Percentiles rank a stretch among this genome's conserved stretches.
These are phyloP conservation scores for Penicillium sumatraense DNA, from an alignment of 2,329 filamentous ascomycete species.

Conservation along the genomic window DNA sequence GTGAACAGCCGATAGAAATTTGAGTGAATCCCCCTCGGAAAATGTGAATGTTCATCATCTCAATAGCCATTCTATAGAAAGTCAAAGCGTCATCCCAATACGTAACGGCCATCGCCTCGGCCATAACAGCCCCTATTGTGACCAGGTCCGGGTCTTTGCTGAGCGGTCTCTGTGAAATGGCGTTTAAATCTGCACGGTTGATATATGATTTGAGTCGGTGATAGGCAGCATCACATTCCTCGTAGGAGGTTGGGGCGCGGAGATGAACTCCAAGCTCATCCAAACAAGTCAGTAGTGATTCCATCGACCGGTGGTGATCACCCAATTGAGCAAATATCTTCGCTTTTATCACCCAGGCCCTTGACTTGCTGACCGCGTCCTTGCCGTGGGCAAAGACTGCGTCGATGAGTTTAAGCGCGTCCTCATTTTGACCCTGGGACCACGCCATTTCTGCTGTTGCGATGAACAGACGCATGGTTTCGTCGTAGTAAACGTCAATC, in stretches of 20 bases:
- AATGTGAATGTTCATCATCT: constrained; percentile 61
- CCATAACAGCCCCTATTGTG: constrained; percentile 59
- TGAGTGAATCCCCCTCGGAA: constrained; percentile 61
- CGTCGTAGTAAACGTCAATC: constrained; percentile 80
- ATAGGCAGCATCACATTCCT: constrained; percentile 79
- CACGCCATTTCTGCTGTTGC: constrained; percentile 82
- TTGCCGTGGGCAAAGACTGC: constrained; percentile 72
- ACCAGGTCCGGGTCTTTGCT: constrained; percentile 49
- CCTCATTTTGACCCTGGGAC: constrained; percentile 72
- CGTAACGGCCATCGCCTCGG: constrained; percentile 61
- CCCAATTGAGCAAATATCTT: constrained; percentile 77
- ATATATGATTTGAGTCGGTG: constrained; percentile 65
- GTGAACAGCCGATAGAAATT: constrained; percentile 61
- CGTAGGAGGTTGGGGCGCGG: constrained; percentile 68
- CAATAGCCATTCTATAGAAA: constrained; percentile 64
- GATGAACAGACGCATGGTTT: constrained; percentile 79
- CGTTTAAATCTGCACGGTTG: constrained; percentile 58
- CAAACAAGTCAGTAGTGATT: constrained; percentile 72
- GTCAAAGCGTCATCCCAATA: constrained; percentile 65
- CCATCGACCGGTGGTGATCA: constrained; percentile 70
- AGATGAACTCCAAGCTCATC: constrained; percentile 70
- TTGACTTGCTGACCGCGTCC: constrained; percentile 77
- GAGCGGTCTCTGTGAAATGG: constrained; percentile 43
- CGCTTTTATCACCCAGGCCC: constrained; percentile 81
- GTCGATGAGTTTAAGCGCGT: constrained; percentile 70